Conservation (phyloP, 225 moss, liverwort and hornwort species). For the Polytrichum formosum region DNA sequence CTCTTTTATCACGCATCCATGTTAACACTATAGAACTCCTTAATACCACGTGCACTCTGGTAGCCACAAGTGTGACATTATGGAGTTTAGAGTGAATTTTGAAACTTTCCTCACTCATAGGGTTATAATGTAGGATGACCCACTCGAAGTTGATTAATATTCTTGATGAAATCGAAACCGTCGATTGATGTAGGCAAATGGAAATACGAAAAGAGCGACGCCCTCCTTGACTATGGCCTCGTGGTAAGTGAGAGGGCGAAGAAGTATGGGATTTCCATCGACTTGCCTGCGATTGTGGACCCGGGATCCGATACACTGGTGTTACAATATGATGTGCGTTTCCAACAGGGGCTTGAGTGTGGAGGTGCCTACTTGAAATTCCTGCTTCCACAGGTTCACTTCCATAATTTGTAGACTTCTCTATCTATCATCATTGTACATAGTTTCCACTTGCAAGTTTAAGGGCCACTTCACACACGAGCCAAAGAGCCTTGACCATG, state of each 20-base stretch:
- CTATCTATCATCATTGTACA: too few species aligned
- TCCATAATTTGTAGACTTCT: too few species aligned
- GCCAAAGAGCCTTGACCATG: too few species aligned
- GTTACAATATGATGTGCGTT: slow-evolving; percentile 38
- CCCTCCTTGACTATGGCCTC: slow-evolving; percentile 40
- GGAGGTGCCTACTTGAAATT: slow-evolving; percentile 45
- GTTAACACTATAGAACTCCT: too few species aligned
- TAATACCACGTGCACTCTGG: too few species aligned
- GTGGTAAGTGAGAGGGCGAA: slow-evolving; percentile 35
- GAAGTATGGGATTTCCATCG: slow-evolving; percentile 38
- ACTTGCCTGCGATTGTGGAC: slow-evolving; percentile 16
- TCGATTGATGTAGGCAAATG: slow-evolving; percentile 25
- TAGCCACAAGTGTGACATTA: too few species aligned
- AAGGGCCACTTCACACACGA: too few species aligned
- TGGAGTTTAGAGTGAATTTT: neutral
- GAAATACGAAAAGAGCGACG: slow-evolving; percentile 32
- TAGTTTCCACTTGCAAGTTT: neutral
- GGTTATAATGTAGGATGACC: neutral
- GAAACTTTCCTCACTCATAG: neutral
- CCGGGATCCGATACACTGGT: slow-evolving; percentile 19
- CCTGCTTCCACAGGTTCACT: slow-evolving; percentile 30
- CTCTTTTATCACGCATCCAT: too few species aligned
- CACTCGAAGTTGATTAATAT: neutral
- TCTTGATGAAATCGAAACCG: neutral
- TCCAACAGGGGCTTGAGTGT: slow-evolving; percentile 36